Conservation (phyloP, 768 basidiomycete species). For the Lactifluus pinguis region DNA sequence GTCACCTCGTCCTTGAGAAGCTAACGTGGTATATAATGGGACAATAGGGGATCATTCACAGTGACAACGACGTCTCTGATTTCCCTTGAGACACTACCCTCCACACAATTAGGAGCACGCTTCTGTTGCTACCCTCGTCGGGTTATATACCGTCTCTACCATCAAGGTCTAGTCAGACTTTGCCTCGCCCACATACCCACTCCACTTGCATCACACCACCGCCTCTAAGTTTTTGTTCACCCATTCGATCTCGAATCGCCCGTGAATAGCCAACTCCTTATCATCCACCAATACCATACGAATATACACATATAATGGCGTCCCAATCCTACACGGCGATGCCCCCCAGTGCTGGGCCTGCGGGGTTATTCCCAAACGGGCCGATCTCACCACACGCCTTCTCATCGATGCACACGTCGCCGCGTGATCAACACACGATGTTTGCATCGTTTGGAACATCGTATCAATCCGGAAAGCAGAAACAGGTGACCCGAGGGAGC, state of each 20-base stretch:
- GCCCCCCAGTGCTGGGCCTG: constrained; percentile 20
- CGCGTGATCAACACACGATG: constrained; percentile 27
- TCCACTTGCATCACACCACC: neutral
- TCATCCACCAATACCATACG: neutral
- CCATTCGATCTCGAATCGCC: neutral
- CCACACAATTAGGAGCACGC: constrained; percentile 9
- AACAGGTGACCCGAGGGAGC: neutral
- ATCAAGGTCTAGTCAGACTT: constrained; percentile 12
- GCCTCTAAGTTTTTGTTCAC: neutral
- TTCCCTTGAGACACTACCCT: neutral
- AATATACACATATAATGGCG: constrained; percentile 20
- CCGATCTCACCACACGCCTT: constrained; percentile 30
- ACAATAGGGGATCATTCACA: constrained; percentile 13
- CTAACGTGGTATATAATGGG: constrained; percentile 1
- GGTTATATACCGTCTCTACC: constrained; percentile 6
- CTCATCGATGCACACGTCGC: constrained; percentile 28
- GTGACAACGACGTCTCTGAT: constrained; percentile 4
- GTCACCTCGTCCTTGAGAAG: neutral
- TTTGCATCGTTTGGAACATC: constrained; percentile 24
- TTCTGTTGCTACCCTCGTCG: neutral
- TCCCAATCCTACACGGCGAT: constrained; percentile 24
- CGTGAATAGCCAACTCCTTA: neutral
- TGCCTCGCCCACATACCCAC: constrained; percentile 7
- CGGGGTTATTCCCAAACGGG: constrained; percentile 29
- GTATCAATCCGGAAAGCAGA: neutral